A percentile compares a stretch with the other conserved stretches of the same genome.
Conservation (phyloP, 2,329 filamentous ascomycete genomes). For the Trichoderma simmonsii region DNA sequence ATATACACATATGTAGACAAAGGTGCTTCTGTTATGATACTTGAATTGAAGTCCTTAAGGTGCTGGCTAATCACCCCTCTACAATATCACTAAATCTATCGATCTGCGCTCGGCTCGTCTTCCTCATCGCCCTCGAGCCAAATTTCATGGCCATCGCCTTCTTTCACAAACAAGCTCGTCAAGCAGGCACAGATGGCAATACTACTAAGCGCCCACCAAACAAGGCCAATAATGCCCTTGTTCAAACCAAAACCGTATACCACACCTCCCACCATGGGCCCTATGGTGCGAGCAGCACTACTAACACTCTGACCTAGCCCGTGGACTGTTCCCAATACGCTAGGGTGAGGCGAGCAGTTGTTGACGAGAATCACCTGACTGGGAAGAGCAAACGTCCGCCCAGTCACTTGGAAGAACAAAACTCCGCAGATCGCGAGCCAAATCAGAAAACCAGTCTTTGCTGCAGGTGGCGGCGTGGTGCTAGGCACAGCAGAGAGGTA, state of each 20-base stretch:
- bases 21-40: background rate
- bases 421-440: slow-evolving; percentile 65
- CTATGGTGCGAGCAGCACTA: slow-evolving; percentile 57
- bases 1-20: background rate
- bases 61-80: background rate
- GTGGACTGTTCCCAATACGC: slow-evolving; percentile 46
- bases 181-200: slow-evolving; percentile 48
- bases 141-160: slow-evolving; percentile 64
- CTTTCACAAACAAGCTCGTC: slow-evolving; percentile 54
- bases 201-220: slow-evolving; percentile 54
- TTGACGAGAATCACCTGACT: slow-evolving; percentile 47
- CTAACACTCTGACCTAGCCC: slow-evolving; percentile 56
- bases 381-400: slow-evolving; percentile 59
- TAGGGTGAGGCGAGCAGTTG: slow-evolving; percentile 47
- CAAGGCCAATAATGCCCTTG: slow-evolving; percentile 54
- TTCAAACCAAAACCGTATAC: slow-evolving; percentile 59
- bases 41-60: background rate
- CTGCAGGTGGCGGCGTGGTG: slow-evolving; percentile 45
- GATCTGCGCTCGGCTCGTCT: slow-evolving; percentile 17
- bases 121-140: slow-evolving; percentile 58
- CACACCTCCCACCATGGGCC: slow-evolving; percentile 58
- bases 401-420: slow-evolving; percentile 62
- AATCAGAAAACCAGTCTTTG: slow-evolving; percentile 53
- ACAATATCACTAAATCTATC: background rate
- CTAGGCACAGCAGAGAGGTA: slow-evolving; percentile 68